Evolutionary conservation across 176 grass and related monocot genomes (phyloP), one percentile per base, ranked within the genome.

Genomic region (Rhynchospora tenuis): DNA sequence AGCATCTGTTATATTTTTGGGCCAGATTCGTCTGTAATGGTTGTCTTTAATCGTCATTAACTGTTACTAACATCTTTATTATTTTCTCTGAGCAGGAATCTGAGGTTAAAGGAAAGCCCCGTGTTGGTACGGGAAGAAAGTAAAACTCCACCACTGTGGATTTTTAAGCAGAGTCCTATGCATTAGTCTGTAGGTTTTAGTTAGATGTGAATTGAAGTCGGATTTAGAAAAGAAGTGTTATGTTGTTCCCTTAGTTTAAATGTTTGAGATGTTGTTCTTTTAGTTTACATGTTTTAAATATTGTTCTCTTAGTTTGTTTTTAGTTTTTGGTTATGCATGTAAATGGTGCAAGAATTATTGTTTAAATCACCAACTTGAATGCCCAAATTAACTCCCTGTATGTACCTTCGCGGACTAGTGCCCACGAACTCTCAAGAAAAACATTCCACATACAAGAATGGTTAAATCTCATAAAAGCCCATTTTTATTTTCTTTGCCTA

Each of bases 51-150:
- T 68, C 38, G 13, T 68, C 29, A 68, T 42, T 38, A 68, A 67
- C 28, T 67, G 29, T 38, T 67, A 38, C 28, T 33, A 29, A 68
- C 31, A 68, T 68, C 23, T 38, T 0, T 51, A 24, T 79, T 73
- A 28, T 51, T 29, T 70, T 43, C 83, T 78, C 67, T 83, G 27
- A 80, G 60, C 70, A 97, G 92, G 92, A 97, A 90, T 88, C 90
- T 8, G 95, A 97, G 86, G 90, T 97, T 11, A 97, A 97, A 89
- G 92, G 88, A 63, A 97, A 97, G 73, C 92, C 95, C 23, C 84
- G 95, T 27, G 66, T 90, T 24, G 85, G 90, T 4, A 91, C 95
- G 14, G 92, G 83, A 78, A 89, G 87, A 72, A 86, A 93, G 71
- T 86, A 79, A 26, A 26, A 79, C 27, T 11, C 7, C 19, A 11